phyloP scores from a whole-genome alignment of 345 rosid genomes.

The Citrus australasica region DNA sequence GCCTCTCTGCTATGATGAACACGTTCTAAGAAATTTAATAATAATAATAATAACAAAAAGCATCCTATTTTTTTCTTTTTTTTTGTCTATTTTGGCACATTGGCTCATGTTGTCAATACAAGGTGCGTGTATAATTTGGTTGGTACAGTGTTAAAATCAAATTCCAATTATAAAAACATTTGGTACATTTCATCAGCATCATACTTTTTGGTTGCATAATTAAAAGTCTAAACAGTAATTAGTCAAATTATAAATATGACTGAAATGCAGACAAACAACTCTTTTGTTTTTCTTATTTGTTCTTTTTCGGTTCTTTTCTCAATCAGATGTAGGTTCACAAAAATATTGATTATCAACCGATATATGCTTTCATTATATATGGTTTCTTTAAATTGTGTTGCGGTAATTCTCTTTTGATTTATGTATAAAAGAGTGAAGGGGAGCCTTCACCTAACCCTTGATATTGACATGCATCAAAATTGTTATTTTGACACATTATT shows the following conservation, averaged over 20 bases:
- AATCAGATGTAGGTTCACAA: background rate
- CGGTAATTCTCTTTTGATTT: background rate
- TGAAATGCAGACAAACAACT: background rate
- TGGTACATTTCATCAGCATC: background rate
- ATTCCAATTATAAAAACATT: background rate
- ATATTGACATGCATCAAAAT: slow-evolving; percentile 1
- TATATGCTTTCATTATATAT: background rate
- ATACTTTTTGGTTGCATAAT: background rate
- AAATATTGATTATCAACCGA: background rate
- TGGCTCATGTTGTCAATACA: background rate
- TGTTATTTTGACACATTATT: background rate
- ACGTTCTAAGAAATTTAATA: background rate
- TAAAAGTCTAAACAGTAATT: background rate
- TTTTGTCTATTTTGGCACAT: background rate
- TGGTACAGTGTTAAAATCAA: slow-evolving; percentile 11
- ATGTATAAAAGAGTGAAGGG: background rate
- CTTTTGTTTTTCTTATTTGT: background rate
- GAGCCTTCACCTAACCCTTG: background rate
- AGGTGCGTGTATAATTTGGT: background rate
- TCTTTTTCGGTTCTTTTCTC: background rate
- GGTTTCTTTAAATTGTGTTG: background rate
- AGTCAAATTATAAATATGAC: background rate
- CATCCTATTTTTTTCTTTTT: background rate
- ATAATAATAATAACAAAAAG: background rate
- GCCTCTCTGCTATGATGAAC: too few species aligned